Evolutionary conservation across 2,329 filamentous ascomycete genomes (phyloP).

Genomic region (Talaromyces rugulosus): DNA sequence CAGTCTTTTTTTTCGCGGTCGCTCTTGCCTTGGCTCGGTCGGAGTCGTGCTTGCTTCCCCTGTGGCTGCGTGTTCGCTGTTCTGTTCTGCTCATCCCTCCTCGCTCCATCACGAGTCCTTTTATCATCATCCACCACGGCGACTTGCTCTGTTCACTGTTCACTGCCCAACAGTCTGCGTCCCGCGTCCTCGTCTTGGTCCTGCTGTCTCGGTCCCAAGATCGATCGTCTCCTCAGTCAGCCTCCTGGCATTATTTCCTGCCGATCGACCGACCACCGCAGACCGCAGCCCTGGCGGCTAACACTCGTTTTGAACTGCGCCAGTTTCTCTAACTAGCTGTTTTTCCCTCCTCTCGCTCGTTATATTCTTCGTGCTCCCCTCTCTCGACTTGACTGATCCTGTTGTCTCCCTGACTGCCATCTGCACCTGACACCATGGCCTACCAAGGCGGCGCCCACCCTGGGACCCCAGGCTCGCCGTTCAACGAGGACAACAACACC

Average conservation of each 20-base stretch:
- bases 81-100: neutral
- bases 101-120: neutral
- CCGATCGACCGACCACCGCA: neutral
- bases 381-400: neutral
- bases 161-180: neutral
- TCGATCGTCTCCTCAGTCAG: neutral
- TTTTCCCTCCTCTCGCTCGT: neutral
- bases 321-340: neutral
- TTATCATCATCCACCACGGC: neutral
- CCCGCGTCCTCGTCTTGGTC: neutral
- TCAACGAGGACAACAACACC: slow-evolving; percentile 6
- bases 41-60: neutral
- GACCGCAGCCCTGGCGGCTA: neutral
- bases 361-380: neutral
- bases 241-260: neutral
- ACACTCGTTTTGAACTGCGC: slow-evolving; percentile 2
- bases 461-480: slow-evolving; percentile 5
- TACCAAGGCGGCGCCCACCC: slow-evolving; percentile 14
- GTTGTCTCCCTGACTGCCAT: neutral
- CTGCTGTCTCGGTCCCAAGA: neutral
- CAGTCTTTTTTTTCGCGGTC: neutral
- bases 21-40: neutral
- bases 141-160: neutral
- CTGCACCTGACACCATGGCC: slow-evolving; percentile 6
- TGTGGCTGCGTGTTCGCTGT: neutral